Evolutionary conservation across 164 flowering plant genomes (phyloP), one percentile per base, ranked within the genome.

Genomic region (Nymphaea thermarum): DNA sequence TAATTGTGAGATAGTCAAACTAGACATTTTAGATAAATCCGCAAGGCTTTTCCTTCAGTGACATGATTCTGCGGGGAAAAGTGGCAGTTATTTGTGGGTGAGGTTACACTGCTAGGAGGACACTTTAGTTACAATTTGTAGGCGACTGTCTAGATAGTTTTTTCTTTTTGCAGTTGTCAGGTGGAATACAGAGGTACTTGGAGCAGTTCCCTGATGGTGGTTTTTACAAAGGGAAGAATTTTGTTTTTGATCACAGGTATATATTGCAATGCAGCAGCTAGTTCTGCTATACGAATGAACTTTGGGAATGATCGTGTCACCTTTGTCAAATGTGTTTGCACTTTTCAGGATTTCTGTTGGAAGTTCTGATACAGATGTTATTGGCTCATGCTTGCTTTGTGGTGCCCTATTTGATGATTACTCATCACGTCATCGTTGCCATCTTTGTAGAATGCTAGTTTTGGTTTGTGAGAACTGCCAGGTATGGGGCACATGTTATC

Each of bases 121-220:
- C 36, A 25, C 36, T 25, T 25, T 25, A 25, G 36, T 25, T 25
- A 25, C 36, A 25, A 25, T 25, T 25, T 25, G 36, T 25, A 25
- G 36, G 36, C 1, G 36, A 25, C 53, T 45, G 2, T 45, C 53
- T 45, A 10, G 53, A 10, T 45, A 5, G 53, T 45, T 45, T 45
- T 45, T 61, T 5, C 72, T 67, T 65, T 2, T 72, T 79, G 79
- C 92, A 90, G 96, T 75, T 93, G 65, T 93, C 63, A 85, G 98
- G 97, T 75, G 98, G 98, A 65, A 93, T 93, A 67, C 98, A 93
- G 64, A 86, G 97, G 64, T 93, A 93, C 70, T 68, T 93, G 81
- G 98, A 93, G 72, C 90, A 91, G 68, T 91, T 80, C 78, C 91
- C 97, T 16, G 91, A 86, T 82, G 98, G 98, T 73, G 98, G 98